phyloP scores from a whole-genome alignment of 371 early-diverging fungal species.

The Haplosporangium sp. region DNA sequence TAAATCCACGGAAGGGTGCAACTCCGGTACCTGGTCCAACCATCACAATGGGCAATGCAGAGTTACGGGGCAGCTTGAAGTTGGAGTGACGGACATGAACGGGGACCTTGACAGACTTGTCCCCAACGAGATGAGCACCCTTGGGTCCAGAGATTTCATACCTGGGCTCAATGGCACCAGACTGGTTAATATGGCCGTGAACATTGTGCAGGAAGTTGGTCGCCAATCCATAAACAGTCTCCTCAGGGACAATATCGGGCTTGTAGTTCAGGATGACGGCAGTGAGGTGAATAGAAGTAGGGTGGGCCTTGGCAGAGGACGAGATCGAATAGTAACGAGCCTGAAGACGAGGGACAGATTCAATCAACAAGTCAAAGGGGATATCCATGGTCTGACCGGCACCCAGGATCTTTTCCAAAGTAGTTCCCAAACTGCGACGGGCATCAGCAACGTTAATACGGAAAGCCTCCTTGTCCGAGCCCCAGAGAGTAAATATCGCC shows the following conservation, averaged over 20 bases:
- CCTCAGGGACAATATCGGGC: constrained; percentile 60
- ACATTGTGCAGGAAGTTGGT: constrained; percentile 77
- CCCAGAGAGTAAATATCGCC: constrained; percentile 63
- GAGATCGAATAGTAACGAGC: constrained; percentile 97
- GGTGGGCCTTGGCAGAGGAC: constrained; percentile 78
- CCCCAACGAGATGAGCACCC: constrained; percentile 45
- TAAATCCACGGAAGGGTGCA: constrained; percentile 96
- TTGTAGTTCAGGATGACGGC: constrained; percentile 89
- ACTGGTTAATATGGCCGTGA: constrained; percentile 53
- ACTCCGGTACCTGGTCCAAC: constrained; percentile 98
- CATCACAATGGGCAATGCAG: constrained; percentile 91
- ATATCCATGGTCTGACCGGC: constrained; percentile 59
- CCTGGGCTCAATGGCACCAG: constrained; percentile 53
- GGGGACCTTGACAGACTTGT: constrained; percentile 68
- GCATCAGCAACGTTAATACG: constrained; percentile 67
- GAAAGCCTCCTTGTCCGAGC: constrained; percentile 81
- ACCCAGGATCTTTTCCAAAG: constrained; percentile 62
- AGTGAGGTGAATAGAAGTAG: constrained; percentile 82
- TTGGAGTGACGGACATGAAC: constrained; percentile 88
- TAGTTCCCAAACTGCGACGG: constrained; percentile 75
- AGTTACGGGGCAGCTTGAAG: constrained; percentile 89
- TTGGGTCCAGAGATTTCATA: constrained; percentile 67
- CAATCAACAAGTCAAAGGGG: constrained; percentile 81
- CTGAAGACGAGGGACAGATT: constrained; percentile 83
- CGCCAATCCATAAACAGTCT: constrained; percentile 77